Evolutionary conservation across 1,284 basidiomycete genomes (phyloP).

Genomic region (Trichosporon ovoides): DNA sequence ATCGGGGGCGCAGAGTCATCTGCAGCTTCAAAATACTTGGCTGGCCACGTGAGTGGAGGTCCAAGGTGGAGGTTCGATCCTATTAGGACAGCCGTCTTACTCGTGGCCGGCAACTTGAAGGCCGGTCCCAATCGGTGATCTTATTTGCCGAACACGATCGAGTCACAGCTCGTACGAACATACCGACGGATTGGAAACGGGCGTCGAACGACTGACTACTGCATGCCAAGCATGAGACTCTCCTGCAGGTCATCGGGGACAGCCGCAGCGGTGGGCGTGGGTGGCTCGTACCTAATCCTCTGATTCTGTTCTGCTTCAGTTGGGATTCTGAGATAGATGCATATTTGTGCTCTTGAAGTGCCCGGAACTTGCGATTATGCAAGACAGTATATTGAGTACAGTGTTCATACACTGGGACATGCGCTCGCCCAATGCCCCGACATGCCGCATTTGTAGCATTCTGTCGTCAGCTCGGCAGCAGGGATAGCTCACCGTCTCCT

Average conservation of each 20-base stretch:
- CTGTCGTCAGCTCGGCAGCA: slow-evolving; percentile 10
- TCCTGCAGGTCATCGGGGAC: background rate
- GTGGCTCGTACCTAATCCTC: background rate
- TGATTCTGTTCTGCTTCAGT: background rate
- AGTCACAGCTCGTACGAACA: background rate
- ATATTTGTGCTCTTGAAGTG: background rate
- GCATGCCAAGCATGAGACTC: background rate
- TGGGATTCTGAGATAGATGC: background rate
- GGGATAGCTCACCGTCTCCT: slow-evolving; percentile 11
- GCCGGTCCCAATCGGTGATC: slow-evolving; percentile 2
- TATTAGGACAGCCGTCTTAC: background rate
- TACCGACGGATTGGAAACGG: background rate
- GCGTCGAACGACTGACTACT: background rate
- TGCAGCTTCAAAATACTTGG: slow-evolving; percentile 1
- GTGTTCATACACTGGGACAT: slow-evolving; percentile 30
- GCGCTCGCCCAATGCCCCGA: slow-evolving; percentile 49
- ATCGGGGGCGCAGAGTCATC: background rate
- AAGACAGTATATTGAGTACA: background rate
- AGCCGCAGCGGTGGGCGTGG: background rate
- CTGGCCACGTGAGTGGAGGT: background rate
- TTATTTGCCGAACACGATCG: background rate
- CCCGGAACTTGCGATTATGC: background rate
- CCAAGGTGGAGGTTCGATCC: background rate
- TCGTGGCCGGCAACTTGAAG: background rate
- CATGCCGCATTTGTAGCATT: slow-evolving; percentile 45